phyloP scores from a whole-genome alignment of 2,329 filamentous ascomycete genomes.

The Sarocladium oryzae region DNA sequence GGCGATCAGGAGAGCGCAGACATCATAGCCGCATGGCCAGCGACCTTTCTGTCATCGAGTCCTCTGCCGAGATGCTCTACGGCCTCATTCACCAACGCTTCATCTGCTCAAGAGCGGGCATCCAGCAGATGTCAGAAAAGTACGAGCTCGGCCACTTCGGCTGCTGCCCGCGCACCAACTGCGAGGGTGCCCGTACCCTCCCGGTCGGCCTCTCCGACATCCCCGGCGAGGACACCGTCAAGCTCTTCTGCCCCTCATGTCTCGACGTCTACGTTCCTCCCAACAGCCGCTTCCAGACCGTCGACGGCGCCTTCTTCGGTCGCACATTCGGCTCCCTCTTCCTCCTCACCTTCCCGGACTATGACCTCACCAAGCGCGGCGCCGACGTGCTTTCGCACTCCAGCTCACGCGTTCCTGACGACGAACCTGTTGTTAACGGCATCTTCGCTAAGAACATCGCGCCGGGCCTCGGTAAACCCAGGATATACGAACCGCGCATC shows the following conservation, averaged over 20 bases:
- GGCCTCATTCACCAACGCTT: conserved; percentile 97
- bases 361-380: conserved; percentile 74
- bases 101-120: conserved; percentile 91
- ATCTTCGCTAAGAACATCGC: conserved; percentile 81
- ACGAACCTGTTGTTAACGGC: conserved; percentile 67
- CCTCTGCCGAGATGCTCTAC: conserved; percentile 95
- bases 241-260: conserved; percentile 95
- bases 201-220: conserved; percentile 93
- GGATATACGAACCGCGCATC: conserved; percentile 90
- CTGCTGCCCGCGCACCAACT: conserved; percentile 88
- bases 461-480: conserved; percentile 72
- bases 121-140: conserved; percentile 99
- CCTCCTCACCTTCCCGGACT: conserved; percentile 96
- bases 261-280: conserved; percentile 96
- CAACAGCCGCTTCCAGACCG: conserved; percentile 94
- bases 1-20: conserved; percentile 55
- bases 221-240: conserved; percentile 94
- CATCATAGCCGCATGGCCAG: conserved; percentile 81
- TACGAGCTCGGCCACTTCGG: conserved; percentile 97
- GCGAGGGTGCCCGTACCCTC: conserved; percentile 81
- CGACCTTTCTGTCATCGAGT: conserved; percentile 92
- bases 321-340: conserved; percentile 96
- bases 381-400: conserved; percentile 45
- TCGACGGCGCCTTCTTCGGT: conserved; percentile 96
- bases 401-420: conserved; percentile 28